A percentile compares a stretch with the other conserved stretches of the same genome.
These are phyloP conservation scores for Capniomyces stellatus DNA, from an alignment of 371 early-diverging fungal species.

Conservation along the genomic window DNA sequence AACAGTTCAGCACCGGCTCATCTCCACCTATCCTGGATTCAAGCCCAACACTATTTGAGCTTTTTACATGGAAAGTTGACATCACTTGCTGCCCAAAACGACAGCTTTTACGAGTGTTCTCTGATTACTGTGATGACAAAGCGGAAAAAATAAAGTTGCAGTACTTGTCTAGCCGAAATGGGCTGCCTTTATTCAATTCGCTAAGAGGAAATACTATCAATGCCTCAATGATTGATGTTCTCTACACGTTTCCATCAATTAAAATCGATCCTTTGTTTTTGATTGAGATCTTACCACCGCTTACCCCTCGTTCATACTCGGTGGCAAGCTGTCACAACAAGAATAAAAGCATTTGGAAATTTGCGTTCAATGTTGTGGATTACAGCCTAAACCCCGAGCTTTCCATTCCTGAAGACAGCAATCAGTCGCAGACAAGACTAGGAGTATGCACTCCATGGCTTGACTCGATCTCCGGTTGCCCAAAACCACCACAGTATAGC, in stretches of 20 bases:
- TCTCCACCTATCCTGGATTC: neutral
- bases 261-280: constrained; percentile 36
- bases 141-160: constrained; percentile 49
- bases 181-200: constrained; percentile 25
- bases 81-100: constrained; percentile 47
- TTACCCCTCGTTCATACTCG: constrained; percentile 77
- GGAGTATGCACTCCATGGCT: constrained; percentile 74
- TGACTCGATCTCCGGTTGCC: constrained; percentile 28
- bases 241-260: constrained; percentile 56
- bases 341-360: constrained; percentile 27
- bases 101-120: constrained; percentile 57
- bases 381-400: constrained; percentile 25
- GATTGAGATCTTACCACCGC: constrained; percentile 54
- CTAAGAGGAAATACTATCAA: neutral
- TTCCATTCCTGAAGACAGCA: neutral
- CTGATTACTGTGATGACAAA: constrained; percentile 44
- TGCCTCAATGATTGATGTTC: constrained; percentile 29
- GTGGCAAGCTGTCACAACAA: constrained; percentile 46
- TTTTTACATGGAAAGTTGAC: constrained; percentile 55
- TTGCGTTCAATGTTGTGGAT: constrained; percentile 77
- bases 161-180: constrained; percentile 64
- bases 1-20: constrained; percentile 20
- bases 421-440: constrained; percentile 21
- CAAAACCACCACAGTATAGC: neutral
- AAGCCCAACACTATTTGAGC: constrained; percentile 16